These are phyloP conservation scores for Eragrostis nindensis DNA, from an alignment of 176 grass and related monocot genomes.

Conservation along the genomic window DNA sequence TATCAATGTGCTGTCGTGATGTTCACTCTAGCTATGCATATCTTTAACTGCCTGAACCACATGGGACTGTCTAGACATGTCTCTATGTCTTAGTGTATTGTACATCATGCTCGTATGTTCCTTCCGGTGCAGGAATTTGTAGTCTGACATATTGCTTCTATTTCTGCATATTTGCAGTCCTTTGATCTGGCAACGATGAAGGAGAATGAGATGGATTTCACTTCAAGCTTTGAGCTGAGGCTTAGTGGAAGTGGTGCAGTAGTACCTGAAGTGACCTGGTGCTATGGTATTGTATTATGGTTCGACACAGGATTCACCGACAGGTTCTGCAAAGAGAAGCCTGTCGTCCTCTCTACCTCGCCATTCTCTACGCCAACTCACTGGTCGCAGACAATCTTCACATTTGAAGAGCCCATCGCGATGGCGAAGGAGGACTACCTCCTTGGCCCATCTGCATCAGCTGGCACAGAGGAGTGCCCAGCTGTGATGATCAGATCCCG, in stretches of 20 bases:
- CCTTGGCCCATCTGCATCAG: conserved; percentile 21
- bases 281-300: conserved; percentile 91
- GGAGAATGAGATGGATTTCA: conserved; percentile 89
- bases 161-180: conserved; percentile 50
- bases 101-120: conserved; percentile 4
- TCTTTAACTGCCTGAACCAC: not conserved
- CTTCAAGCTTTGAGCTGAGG: conserved; percentile 72
- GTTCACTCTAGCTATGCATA: not conserved
- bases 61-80: not conserved
- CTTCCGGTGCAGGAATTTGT: conserved; percentile 8
- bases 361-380: conserved; percentile 81
- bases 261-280: conserved; percentile 43
- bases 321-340: conserved; percentile 90
- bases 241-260: conserved; percentile 30
- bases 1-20: not conserved
- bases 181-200: conserved; percentile 88
- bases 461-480: conserved; percentile 68
- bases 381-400: conserved; percentile 89
- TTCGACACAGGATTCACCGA: conserved; percentile 79
- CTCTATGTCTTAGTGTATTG: not conserved
- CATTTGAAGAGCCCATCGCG: conserved; percentile 75
- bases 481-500: conserved; percentile 52
- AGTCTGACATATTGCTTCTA: conserved; percentile 23
- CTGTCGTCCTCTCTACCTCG: conserved; percentile 74
- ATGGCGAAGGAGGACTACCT: conserved; percentile 43